Conservation (phyloP, 139 green algal species). For the Diplosphaera chodatii region DNA sequence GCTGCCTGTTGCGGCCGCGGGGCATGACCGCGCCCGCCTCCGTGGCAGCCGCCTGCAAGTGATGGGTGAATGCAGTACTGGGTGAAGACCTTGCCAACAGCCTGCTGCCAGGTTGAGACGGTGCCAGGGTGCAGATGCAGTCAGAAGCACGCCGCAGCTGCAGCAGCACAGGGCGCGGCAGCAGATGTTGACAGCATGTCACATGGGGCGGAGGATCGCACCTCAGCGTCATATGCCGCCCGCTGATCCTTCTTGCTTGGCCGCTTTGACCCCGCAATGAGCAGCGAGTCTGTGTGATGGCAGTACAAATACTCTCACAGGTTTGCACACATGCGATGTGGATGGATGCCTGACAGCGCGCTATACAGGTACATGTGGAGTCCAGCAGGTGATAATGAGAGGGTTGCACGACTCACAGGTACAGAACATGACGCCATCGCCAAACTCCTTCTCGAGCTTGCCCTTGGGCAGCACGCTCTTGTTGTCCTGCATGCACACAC, state of each 20-base stretch:
- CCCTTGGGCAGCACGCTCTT: conserved; percentile 27
- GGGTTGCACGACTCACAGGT: conserved; percentile 28
- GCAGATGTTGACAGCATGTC: no score
- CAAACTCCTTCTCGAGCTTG: conserved; percentile 25
- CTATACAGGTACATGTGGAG: conserved; percentile 44
- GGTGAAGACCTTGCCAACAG: no score
- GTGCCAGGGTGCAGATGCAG: no score
- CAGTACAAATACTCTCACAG: no score
- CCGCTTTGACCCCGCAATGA: conserved; percentile 11
- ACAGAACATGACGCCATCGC: conserved; percentile 66
- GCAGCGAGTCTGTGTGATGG: background rate
- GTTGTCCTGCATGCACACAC: conserved; percentile 15
- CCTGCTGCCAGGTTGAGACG: no score
- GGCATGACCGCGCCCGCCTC: background rate
- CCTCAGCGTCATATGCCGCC: no score
- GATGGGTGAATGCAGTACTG: no score
- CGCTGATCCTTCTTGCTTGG: background rate
- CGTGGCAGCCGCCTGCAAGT: background rate
- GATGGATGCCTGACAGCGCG: no score
- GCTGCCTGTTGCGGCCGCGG: background rate
- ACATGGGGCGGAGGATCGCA: no score
- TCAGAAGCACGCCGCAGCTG: no score
- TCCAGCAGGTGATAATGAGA: no score
- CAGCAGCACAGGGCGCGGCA: no score
- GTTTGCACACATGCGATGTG: background rate